Evolutionary conservation across 1,284 basidiomycete species (phyloP).

Genomic region (Leccinum griseonigrum): DNA sequence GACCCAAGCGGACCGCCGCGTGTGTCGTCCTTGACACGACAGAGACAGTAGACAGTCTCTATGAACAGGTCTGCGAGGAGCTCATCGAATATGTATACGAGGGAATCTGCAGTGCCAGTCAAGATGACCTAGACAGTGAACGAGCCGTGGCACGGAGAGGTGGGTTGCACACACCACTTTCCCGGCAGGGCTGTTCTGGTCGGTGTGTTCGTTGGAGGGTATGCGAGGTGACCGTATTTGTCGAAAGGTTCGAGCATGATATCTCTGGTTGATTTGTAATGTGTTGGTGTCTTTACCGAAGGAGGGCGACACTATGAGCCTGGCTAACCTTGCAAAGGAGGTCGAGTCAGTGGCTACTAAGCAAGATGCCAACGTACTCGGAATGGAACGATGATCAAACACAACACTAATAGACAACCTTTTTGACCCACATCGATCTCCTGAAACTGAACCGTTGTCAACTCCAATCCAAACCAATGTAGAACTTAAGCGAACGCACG

Average conservation of each 20-base stretch:
- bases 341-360: not conserved
- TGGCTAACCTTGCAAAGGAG: conserved; percentile 18
- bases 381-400: conserved; percentile 29
- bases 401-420: conserved; percentile 23
- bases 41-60: conserved; percentile 50
- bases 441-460: conserved; percentile 12
- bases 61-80: conserved; percentile 40
- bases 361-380: conserved; percentile 17
- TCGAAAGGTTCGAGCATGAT: conserved; percentile 26
- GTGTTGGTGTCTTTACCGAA: conserved; percentile 11
- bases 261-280: conserved; percentile 9
- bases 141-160: not conserved
- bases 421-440: conserved; percentile 24
- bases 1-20: no score
- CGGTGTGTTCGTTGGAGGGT: not conserved
- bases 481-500: not conserved
- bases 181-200: conserved; percentile 1
- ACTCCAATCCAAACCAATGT: not conserved
- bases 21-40: conserved; percentile 41
- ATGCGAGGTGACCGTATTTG: conserved; percentile 23
- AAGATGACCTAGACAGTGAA: conserved; percentile 36
- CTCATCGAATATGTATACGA: conserved; percentile 55
- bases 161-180: conserved; percentile 16
- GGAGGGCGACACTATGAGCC: conserved; percentile 14
- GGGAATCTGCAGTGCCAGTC: conserved; percentile 60